These are phyloP conservation scores for Striga hermonthica DNA, from an alignment of 305 asterid species.

Conservation along the genomic window DNA sequence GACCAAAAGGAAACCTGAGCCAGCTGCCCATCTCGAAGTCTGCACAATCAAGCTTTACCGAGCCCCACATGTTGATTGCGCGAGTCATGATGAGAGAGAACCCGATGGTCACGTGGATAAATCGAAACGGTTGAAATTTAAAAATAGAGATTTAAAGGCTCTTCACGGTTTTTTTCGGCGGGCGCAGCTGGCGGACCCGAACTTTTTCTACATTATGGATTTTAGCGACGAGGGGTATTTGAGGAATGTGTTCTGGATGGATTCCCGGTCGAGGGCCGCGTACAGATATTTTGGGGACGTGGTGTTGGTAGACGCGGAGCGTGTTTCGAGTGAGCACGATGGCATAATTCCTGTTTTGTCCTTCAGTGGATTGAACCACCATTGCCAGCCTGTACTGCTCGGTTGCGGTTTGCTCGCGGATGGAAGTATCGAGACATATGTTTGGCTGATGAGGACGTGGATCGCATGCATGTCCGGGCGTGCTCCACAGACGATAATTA, in stretches of 20 bases:
- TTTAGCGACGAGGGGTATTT: constrained; percentile 62
- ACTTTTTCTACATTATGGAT: constrained; percentile 76
- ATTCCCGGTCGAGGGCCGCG: constrained; percentile 72
- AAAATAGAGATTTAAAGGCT: constrained; percentile 49
- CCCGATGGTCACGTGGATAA: constrained; percentile 34
- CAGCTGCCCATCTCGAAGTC: constrained; percentile 51
- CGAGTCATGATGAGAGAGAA: constrained; percentile 50
- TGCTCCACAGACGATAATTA: constrained; percentile 69
- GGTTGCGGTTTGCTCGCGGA: constrained; percentile 71
- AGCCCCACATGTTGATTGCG: constrained; percentile 49
- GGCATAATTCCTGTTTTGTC: constrained; percentile 54
- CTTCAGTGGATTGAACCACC: constrained; percentile 77
- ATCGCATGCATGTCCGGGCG: constrained; percentile 74
- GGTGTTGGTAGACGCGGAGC: constrained; percentile 54
- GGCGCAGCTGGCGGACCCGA: constrained; percentile 62
- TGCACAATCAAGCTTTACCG: constrained; percentile 65
- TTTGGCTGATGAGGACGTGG: constrained; percentile 88
- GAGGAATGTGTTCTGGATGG: constrained; percentile 79
- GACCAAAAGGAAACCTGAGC: constrained; percentile 57
- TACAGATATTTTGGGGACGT: constrained; percentile 73
- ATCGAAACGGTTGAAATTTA: constrained; percentile 41
- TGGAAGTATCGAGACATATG: constrained; percentile 57
- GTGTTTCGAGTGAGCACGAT: constrained; percentile 37
- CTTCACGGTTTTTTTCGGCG: constrained; percentile 46
- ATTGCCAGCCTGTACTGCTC: constrained; percentile 51